Percentiles rank a stretch among this genome's conserved stretches.
phyloP scores from a whole-genome alignment of 768 basidiomycete species.

The Auricularia sp. region DNA sequence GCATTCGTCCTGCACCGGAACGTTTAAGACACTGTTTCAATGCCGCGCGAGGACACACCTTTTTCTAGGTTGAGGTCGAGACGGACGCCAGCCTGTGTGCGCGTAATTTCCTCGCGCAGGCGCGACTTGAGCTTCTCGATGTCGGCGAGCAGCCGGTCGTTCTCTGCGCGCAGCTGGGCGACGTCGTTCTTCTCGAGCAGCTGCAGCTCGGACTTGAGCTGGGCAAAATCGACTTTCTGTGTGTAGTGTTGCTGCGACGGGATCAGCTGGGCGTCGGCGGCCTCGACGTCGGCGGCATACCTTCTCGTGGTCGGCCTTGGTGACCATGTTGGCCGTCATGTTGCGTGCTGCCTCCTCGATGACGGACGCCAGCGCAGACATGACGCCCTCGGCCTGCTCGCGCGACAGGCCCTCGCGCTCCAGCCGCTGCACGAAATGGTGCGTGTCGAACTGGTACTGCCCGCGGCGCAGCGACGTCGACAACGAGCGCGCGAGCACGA shows the following conservation, averaged over 20 bases:
- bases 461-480: background rate
- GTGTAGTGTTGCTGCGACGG: constrained; percentile 70
- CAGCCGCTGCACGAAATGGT: constrained; percentile 85
- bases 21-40: background rate
- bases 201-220: constrained; percentile 92
- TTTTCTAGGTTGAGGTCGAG: constrained; percentile 95
- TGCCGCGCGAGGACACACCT: constrained; percentile 14
- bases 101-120: constrained; percentile 80
- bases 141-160: constrained; percentile 83
- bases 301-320: constrained; percentile 94
- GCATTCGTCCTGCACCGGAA: constrained; percentile 51
- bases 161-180: constrained; percentile 90
- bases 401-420: constrained; percentile 83
- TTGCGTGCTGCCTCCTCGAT: constrained; percentile 94
- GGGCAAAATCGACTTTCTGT: constrained; percentile 93
- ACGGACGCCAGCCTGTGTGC: constrained; percentile 87
- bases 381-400: constrained; percentile 91
- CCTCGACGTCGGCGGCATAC: constrained; percentile 27
- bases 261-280: too few relatives aligned
- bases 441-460: constrained; percentile 75
- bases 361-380: constrained; percentile 93
- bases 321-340: constrained; percentile 94
- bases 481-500: background rate
- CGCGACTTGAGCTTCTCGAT: constrained; percentile 93
- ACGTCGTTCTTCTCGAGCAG: constrained; percentile 96